Base-by-base conservation (phyloP, 495 filamentous ascomycete species). In the Beverwykella pulmonaria region DNA sequence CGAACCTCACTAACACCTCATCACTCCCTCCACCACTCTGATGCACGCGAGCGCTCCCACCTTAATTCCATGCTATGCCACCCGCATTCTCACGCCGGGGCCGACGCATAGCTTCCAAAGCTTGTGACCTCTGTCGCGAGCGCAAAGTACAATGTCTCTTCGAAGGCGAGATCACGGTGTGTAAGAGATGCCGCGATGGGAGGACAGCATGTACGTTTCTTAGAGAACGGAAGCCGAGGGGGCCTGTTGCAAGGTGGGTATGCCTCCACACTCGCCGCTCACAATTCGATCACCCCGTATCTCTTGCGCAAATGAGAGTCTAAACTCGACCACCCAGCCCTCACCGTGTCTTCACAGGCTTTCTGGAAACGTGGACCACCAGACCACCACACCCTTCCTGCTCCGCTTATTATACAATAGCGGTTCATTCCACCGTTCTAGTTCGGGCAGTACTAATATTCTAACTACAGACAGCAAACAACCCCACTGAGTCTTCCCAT, bases 101-200 rank as follows among this genome's bases (percentile, higher is more conserved):
- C 5, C 55, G 55, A 20, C 55, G 36, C 17, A 58, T 58, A 44
- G 30, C 55, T 20, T 46, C 55, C 9, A 58, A 46, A 46, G 55
- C 55, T 10, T 58, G 55, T 58, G 55, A 58, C 44, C 2, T 20
- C n/a, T 58, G 55, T 26, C 30, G 55, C n/a, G 55, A 58, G 19
- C 30, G 36, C 3, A 58, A 46, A 20, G 36, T 58, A 1, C 55
- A 58, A 27, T 58, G 55, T 29, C 32, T 23, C 14, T 58, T 44
- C 32, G 55, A 58, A 1, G 22, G 36, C n/a, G 55, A 58, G 30
- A 41, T 2, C 32, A 27, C 55, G 2, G 36, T 7, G 6, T 58
- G 55, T 32, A 30, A 20, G 19, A 41, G 55, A 46, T 58, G 55
- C 34, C 20, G 23, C 7, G 32, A 46, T 30, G 26, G 55, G 22